These are phyloP conservation scores for Flaveria bidentis DNA, from an alignment of 129 eudicot genomes.

Conservation along the genomic window DNA sequence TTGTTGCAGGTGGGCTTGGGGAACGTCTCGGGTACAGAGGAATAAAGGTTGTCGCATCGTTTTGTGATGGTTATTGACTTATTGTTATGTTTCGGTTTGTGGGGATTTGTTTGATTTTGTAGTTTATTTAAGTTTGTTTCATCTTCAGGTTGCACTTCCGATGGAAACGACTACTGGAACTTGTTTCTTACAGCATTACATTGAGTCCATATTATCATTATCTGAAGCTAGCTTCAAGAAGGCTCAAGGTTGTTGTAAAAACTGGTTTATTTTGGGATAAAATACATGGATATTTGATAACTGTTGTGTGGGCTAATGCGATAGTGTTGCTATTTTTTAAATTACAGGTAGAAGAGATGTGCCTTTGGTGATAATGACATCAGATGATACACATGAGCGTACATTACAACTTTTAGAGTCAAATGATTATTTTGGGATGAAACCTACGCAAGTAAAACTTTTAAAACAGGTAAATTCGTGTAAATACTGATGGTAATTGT, in stretches of 20 bases:
- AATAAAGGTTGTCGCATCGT: constrained; percentile 59
- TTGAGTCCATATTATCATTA: constrained; percentile 75
- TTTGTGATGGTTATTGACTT: background rate
- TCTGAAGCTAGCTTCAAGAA: constrained; percentile 63
- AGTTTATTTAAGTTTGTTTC: constrained; percentile 21
- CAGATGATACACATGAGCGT: constrained; percentile 90
- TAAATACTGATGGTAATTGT: background rate
- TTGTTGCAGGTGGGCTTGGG: constrained; percentile 99
- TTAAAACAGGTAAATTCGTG: constrained; percentile 75
- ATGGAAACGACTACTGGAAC: constrained; percentile 66
- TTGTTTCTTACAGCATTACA: constrained; percentile 81
- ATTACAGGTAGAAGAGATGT: constrained; percentile 63
- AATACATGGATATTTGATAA: background rate
- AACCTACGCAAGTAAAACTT: constrained; percentile 80
- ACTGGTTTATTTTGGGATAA: background rate
- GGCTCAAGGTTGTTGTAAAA: constrained; percentile 48
- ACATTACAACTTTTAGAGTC: constrained; percentile 72
- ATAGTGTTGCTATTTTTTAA: background rate
- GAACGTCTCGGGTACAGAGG: constrained; percentile 99
- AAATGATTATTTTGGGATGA: constrained; percentile 91
- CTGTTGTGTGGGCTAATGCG: background rate
- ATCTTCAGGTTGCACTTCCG: constrained; percentile 79
- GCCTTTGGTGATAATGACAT: constrained; percentile 95
- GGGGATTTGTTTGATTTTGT: constrained; percentile 2
- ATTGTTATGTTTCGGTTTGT: background rate